Conservation (phyloP, 768 basidiomycete genomes). For the Coprinopsis marcescibilis region DNA sequence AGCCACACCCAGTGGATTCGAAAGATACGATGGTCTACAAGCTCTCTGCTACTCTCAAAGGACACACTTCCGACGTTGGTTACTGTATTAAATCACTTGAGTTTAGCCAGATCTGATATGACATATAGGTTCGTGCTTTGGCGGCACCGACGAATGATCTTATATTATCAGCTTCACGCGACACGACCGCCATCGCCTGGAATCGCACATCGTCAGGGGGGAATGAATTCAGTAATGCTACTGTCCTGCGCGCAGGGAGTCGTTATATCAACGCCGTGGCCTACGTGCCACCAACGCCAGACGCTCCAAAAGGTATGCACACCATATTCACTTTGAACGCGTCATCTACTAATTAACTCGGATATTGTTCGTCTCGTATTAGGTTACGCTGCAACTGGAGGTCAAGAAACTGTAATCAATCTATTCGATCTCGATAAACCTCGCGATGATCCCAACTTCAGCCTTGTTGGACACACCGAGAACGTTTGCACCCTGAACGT, state of each 20-base stretch:
- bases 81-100: not conserved
- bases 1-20: slow-evolving; percentile 7
- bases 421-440: slow-evolving; percentile 59
- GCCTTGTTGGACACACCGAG: slow-evolving; percentile 81
- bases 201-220: slow-evolving; percentile 38
- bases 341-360: slow-evolving; percentile 8
- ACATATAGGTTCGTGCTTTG: slow-evolving; percentile 72
- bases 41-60: slow-evolving; percentile 25
- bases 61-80: slow-evolving; percentile 27
- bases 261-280: slow-evolving; percentile 80
- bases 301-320: slow-evolving; percentile 60
- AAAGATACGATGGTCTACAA: slow-evolving; percentile 26
- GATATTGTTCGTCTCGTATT: slow-evolving; percentile 16
- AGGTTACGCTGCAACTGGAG: slow-evolving; percentile 86
- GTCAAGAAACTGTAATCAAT: slow-evolving; percentile 86
- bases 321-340: slow-evolving; percentile 4
- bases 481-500: slow-evolving; percentile 87
- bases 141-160: slow-evolving; percentile 69
- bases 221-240: slow-evolving; percentile 47
- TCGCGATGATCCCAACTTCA: slow-evolving; percentile 71
- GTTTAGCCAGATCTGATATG: slow-evolving; percentile 7
- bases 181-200: slow-evolving; percentile 89
- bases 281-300: slow-evolving; percentile 63
- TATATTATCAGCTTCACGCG: slow-evolving; percentile 87
- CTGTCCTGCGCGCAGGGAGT: slow-evolving; percentile 57